Conservation (phyloP, 169 alveolate genomes). For the Plasmodium relictum region DNA sequence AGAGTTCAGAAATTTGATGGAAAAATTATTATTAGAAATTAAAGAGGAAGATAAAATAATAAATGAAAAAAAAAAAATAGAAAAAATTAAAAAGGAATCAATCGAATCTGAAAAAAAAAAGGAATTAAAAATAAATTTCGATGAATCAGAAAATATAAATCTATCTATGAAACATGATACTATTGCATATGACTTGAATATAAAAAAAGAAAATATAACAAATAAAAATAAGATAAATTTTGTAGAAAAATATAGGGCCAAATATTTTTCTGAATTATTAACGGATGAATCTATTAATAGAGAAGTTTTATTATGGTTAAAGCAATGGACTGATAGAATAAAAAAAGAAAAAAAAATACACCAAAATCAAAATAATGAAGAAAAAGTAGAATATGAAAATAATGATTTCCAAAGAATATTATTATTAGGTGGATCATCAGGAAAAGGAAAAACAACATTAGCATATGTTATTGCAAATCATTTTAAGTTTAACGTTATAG, state of each 20-base stretch:
- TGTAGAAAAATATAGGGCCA: constrained; percentile 81
- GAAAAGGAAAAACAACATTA: constrained; percentile 96
- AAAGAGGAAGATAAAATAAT: constrained; percentile 24
- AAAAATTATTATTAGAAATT: constrained; percentile 25
- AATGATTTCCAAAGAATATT: constrained; percentile 78
- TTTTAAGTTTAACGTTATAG: constrained; percentile 94
- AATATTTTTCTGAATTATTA: constrained; percentile 83
- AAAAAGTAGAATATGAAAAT: constrained; percentile 20
- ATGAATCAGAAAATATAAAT: not conserved
- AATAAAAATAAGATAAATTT: constrained; percentile 6
- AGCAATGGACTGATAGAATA: constrained; percentile 74
- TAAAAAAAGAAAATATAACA: not conserved
- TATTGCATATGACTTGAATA: not conserved
- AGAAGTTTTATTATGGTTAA: constrained; percentile 81
- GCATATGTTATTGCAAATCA: constrained; percentile 92
- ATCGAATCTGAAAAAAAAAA: not conserved
- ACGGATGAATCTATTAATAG: constrained; percentile 83
- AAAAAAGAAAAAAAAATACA: constrained; percentile 5
- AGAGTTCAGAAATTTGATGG: constrained; percentile 29
- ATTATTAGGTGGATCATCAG: constrained; percentile 96
- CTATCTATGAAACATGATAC: not conserved
- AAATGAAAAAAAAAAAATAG: not conserved
- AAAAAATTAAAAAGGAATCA: not conserved
- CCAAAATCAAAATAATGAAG: constrained; percentile 8
- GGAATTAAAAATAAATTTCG: not conserved